Evolutionary conservation across 2,329 filamentous ascomycete species (phyloP).

Genomic region (Fusarium zealandicum): DNA sequence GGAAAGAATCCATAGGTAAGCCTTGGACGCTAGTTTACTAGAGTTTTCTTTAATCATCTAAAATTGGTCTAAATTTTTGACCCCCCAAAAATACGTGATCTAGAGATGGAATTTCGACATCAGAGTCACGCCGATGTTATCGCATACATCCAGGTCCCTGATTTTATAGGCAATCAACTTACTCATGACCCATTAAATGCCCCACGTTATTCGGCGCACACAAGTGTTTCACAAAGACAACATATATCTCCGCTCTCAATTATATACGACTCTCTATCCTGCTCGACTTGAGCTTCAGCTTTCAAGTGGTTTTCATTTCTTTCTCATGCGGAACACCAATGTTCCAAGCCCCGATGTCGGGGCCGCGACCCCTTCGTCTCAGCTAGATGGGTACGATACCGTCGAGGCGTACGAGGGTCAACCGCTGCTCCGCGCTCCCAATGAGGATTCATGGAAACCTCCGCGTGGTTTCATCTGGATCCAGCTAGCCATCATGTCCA

Average conservation of each 20-base stretch:
- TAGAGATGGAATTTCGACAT: constrained; percentile 29
- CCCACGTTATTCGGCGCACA: not conserved
- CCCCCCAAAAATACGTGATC: constrained; percentile 36
- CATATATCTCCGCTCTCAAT: not conserved
- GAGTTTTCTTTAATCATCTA: no score
- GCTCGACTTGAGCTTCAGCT: not conserved
- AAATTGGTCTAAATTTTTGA: no score
- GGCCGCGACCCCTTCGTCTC: constrained; percentile 3
- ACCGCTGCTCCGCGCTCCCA: constrained; percentile 32
- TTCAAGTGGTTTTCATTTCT: not conserved
- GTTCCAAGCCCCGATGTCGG: not conserved
- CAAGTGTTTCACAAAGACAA: not conserved
- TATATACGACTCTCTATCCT: not conserved
- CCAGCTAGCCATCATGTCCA: constrained; percentile 67
- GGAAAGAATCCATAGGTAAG: no score
- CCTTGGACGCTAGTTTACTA: no score
- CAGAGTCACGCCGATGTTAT: constrained; percentile 14
- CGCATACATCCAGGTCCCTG: constrained; percentile 13
- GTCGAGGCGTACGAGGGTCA: constrained; percentile 28
- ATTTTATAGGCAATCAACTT: not conserved
- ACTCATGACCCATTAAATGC: constrained; percentile 13
- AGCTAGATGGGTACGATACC: not conserved
- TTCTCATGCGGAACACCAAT: constrained; percentile 3
- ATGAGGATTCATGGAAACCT: constrained; percentile 52
- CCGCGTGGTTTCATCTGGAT: constrained; percentile 64